These are phyloP conservation scores for Persicaria maculosa DNA, from an alignment of 148 eudicot species.

Conservation along the genomic window DNA sequence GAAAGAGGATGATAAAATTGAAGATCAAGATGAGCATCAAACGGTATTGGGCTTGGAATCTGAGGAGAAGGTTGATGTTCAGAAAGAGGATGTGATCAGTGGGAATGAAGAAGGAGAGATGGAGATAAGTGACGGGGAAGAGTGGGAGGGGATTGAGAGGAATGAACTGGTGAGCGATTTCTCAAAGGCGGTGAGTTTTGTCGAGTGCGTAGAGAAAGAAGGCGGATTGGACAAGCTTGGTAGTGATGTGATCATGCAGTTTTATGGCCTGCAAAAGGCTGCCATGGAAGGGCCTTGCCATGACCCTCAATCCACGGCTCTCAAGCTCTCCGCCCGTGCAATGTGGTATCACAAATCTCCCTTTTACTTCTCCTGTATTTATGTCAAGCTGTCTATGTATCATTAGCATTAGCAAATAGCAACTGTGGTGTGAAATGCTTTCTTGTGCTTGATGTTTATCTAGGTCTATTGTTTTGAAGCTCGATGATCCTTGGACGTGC, in stretches of 20 bases:
- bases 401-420: too few species aligned
- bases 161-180: slow-evolving; percentile 62
- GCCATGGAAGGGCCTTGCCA: slow-evolving; percentile 66
- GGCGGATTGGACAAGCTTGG: slow-evolving; percentile 24
- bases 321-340: slow-evolving; percentile 51
- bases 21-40: neutral
- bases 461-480: neutral
- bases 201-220: slow-evolving; percentile 29
- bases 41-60: neutral
- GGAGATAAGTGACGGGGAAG: slow-evolving; percentile 39
- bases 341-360: slow-evolving; percentile 47
- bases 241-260: slow-evolving; percentile 51
- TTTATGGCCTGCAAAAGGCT: slow-evolving; percentile 55
- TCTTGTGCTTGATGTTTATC: neutral
- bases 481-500: neutral
- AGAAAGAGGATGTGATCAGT: slow-evolving; percentile 12
- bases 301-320: slow-evolving; percentile 65
- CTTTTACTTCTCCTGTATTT: slow-evolving; percentile 9
- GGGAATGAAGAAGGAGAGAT: slow-evolving; percentile 20
- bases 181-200: slow-evolving; percentile 41
- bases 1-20: neutral
- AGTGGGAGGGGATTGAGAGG: slow-evolving; percentile 77
- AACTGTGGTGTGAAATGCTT: neutral
- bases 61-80: slow-evolving; percentile 3
- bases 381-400: neutral